Evolutionary conservation across 345 rosid genomes (phyloP).

Genomic region (Eucalyptus cladocalyx): DNA sequence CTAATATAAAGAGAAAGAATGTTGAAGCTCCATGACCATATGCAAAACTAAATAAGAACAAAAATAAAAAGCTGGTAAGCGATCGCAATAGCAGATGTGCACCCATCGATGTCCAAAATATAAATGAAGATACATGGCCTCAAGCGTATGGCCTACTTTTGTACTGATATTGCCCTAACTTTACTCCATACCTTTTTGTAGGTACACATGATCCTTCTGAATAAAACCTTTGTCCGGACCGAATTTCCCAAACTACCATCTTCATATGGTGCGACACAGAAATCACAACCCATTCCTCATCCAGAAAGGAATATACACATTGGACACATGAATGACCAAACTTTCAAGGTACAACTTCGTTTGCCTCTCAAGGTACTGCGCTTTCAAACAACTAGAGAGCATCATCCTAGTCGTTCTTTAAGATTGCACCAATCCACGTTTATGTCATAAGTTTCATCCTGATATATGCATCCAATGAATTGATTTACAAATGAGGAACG

Average conservation of each 20-base stretch:
- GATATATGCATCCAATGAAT: not conserved
- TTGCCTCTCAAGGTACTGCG: not conserved
- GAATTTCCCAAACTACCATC: not conserved
- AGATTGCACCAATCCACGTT: not conserved
- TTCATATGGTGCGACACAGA: not conserved
- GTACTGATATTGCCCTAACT: constrained; percentile 19
- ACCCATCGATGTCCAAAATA: not conserved
- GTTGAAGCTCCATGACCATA: not conserved
- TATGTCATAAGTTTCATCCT: not conserved
- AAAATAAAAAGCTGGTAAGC: not conserved
- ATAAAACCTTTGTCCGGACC: not conserved
- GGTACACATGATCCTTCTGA: not conserved
- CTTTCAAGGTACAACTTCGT: not conserved
- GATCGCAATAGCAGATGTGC: not conserved
- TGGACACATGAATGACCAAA: not conserved
- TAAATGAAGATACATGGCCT: not conserved
- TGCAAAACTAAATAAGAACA: not conserved
- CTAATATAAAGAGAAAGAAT: not conserved
- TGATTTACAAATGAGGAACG: not conserved
- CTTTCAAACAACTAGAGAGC: not conserved
- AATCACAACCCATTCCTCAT: not conserved
- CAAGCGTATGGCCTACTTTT: constrained; percentile 8
- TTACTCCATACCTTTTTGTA: constrained; percentile 29
- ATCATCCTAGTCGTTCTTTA: not conserved
- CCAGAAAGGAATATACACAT: not conserved